Conservation (phyloP, 2,329 filamentous ascomycete species). For the Fusarium gaditjirri region DNA sequence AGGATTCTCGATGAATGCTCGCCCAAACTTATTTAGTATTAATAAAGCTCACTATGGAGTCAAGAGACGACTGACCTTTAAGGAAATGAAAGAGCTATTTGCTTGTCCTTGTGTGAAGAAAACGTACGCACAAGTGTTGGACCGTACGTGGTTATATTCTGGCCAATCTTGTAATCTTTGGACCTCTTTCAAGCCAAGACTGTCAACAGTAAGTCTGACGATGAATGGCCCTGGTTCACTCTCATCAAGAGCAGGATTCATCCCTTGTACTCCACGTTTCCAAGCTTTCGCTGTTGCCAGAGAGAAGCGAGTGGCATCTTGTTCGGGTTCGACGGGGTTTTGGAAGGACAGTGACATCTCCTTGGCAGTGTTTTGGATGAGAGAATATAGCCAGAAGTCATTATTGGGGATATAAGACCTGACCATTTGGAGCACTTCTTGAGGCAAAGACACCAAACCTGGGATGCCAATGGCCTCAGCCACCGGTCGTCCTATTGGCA, state of each 20-base stretch:
- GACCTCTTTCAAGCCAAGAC: neutral
- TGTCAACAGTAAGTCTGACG: neutral
- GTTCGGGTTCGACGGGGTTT: neutral
- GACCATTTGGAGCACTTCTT: neutral
- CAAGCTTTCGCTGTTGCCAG: neutral
- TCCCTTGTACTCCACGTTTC: neutral
- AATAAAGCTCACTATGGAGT: neutral
- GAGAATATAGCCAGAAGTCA: neutral
- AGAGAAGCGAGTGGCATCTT: neutral
- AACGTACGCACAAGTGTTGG: neutral
- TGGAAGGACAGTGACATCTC: neutral
- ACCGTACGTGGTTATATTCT: neutral
- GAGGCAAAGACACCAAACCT: neutral
- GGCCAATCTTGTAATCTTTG: neutral
- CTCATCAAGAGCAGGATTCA: neutral
- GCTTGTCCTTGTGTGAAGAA: neutral
- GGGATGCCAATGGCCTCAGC: neutral
- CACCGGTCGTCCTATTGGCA: neutral
- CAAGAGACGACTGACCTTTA: neutral
- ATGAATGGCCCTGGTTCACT: neutral
- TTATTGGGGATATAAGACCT: neutral
- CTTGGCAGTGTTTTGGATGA: neutral
- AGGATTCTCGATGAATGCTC: neutral
- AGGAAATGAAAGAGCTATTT: neutral
- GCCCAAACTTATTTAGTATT: neutral